Conservation (phyloP, 2,329 filamentous ascomycete genomes). For the Apiospora phragmitis region DNA sequence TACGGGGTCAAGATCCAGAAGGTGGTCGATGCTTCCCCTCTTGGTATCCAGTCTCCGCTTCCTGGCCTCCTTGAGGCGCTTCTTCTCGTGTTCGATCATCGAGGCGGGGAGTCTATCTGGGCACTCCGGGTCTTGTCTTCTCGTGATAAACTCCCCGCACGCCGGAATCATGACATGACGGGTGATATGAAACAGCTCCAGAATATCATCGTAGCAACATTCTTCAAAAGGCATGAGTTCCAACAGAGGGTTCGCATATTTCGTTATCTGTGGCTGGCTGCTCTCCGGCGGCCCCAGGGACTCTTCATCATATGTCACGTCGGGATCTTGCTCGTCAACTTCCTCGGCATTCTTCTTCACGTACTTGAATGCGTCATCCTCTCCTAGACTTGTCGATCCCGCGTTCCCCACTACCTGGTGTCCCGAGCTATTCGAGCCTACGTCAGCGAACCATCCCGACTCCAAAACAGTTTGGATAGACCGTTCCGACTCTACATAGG, state of each 20-base stretch:
- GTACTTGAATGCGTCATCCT: neutral
- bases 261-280: neutral
- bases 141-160: neutral
- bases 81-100: neutral
- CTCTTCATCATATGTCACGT: neutral
- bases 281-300: neutral
- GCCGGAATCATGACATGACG: neutral
- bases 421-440: neutral
- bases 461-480: neutral
- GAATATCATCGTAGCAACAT: neutral
- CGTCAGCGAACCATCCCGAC: neutral
- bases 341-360: neutral
- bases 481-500: neutral
- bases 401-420: no score
- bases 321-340: neutral
- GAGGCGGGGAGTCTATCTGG: neutral
- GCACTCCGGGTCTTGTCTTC: neutral
- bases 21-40: neutral
- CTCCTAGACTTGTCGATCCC: no score
- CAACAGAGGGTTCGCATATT: neutral
- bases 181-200: neutral
- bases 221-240: neutral
- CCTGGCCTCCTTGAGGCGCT: neutral
- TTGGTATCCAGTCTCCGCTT: no score
- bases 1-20: no score